Percentiles rank a stretch among this genome's conserved stretches.
phyloP scores from a whole-genome alignment of 352 stramenopile genomes.

The Globisporangium nagaii region DNA sequence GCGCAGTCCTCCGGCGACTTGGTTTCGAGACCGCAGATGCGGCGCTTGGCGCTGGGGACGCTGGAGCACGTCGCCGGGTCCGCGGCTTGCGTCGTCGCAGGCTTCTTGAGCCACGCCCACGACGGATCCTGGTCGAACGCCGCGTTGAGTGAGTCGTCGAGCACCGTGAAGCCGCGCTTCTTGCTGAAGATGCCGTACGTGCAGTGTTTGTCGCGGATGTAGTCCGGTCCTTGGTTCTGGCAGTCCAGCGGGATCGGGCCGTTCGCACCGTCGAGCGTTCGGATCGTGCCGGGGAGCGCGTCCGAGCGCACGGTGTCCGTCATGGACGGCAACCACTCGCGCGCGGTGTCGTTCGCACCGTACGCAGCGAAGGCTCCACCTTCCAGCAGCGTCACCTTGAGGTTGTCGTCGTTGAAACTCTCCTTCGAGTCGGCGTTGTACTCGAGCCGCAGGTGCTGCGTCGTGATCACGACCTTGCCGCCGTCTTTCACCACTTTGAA shows the following conservation, averaged over 20 bases:
- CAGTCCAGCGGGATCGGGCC: slow-evolving; percentile 26
- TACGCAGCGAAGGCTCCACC: neutral
- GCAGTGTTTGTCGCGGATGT: slow-evolving; percentile 32
- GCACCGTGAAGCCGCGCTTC: slow-evolving; percentile 25
- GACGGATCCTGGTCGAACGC: slow-evolving; percentile 17
- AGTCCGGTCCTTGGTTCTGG: slow-evolving; percentile 14
- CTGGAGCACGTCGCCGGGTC: slow-evolving; percentile 2
- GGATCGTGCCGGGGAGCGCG: slow-evolving; percentile 26
- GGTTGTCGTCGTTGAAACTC: slow-evolving; percentile 23
- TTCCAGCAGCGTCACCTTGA: slow-evolving; percentile 14
- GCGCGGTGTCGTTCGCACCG: neutral
- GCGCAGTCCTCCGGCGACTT: slow-evolving; percentile 13
- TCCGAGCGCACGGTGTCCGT: slow-evolving; percentile 16
- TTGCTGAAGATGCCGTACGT: slow-evolving; percentile 30
- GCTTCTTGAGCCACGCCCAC: slow-evolving; percentile 21
- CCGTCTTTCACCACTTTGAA: slow-evolving; percentile 11
- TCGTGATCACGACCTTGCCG: slow-evolving; percentile 16
- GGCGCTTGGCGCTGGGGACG: slow-evolving; percentile 13
- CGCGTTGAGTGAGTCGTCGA: slow-evolving; percentile 26
- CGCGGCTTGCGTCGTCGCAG: neutral
- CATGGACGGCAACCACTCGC: slow-evolving; percentile 15
- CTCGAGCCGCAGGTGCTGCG: slow-evolving; percentile 8
- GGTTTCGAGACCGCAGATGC: slow-evolving; percentile 19
- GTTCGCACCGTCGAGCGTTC: slow-evolving; percentile 29
- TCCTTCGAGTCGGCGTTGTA: slow-evolving; percentile 15